Evolutionary conservation across 495 filamentous ascomycete species (phyloP), one percentile per base, ranked within the genome.

Genomic region (Amniculicola lignicola): DNA sequence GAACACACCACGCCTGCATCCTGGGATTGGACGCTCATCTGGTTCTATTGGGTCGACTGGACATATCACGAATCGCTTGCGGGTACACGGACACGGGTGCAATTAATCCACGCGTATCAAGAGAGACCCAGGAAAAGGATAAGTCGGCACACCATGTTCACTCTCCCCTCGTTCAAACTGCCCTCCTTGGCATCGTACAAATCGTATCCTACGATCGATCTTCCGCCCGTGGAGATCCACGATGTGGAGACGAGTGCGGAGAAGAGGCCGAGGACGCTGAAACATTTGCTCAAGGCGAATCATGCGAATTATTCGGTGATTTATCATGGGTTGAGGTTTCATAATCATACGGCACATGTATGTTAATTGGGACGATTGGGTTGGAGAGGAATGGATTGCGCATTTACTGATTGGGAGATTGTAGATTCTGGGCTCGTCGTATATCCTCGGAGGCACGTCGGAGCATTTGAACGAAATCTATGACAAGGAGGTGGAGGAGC

Each of bases 331-430:
- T 76, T 88, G 10, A 73, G 79, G 56, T 95, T 86, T 68, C 87
- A 95, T 72, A 98, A 96, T 65, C 90, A 97, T 71, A 72, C 83
- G 44, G 81, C 88, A 24, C 92, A 97, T 75, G 83, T 91, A 65
- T 33, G 80, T 71, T 22, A 37, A 14, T 40, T 48, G 3, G n/a
- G 36, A 14, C n/a, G n/a, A 3, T 29, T 40, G 36, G n/a, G n/a
- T n/a, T n/a, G n/a, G n/a, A n/a, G n/a, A n/a, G n/a, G n/a, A n/a
- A n/a, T n/a, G n/a, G n/a, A n/a, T n/a, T n/a, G n/a, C n/a, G n/a
- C n/a, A n/a, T n/a, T 35, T 7, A 35, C 7, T 7, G 29, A 7
- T 35, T 11, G n/a, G 28, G 3, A 15, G 23, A 31, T 22, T 23
- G 6, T 63, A 84, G 82, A 74, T 84, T 36, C 77, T 99, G 0